A percentile compares a stretch with the other conserved stretches of the same genome.
Conservation (phyloP, 306 rosid genomes). For the Mimosa pudica region DNA sequence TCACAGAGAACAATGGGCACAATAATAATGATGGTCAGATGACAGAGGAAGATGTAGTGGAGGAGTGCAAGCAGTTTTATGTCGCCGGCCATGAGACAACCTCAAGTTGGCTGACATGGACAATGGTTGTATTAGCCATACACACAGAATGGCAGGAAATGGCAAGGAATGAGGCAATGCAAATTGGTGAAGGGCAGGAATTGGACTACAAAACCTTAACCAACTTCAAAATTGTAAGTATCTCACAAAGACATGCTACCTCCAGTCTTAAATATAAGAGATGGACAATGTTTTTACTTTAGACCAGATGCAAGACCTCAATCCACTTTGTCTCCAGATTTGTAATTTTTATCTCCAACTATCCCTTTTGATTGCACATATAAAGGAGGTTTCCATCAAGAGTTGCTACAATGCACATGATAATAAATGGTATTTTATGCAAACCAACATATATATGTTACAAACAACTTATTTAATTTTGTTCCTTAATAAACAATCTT, state of each 20-base stretch:
- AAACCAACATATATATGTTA: no score
- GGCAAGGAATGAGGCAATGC: constrained; percentile 55
- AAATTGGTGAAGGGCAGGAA: constrained; percentile 43
- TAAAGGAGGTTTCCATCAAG: no score
- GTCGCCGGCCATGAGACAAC: constrained; percentile 61
- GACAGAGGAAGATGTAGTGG: constrained; percentile 54
- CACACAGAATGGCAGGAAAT: constrained; percentile 59
- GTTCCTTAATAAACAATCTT: no score
- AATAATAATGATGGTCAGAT: constrained; percentile 27
- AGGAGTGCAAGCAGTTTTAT: constrained; percentile 60
- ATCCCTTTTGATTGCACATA: no score
- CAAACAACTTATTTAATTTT: no score
- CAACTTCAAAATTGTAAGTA: constrained; percentile 52
- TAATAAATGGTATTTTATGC: no score
- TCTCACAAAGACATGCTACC: neutral
- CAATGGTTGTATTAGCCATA: constrained; percentile 51
- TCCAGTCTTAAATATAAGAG: no score
- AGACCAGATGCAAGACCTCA: no score
- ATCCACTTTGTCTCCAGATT: no score
- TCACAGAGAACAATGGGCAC: constrained; percentile 25
- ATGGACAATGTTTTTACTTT: no score
- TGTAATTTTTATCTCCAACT: no score
- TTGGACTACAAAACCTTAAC: constrained; percentile 42
- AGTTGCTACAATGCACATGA: no score
- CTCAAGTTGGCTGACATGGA: constrained; percentile 52